Evolutionary conservation across 768 basidiomycete species (phyloP).

Genomic region (Cyclocybe aegerita): DNA sequence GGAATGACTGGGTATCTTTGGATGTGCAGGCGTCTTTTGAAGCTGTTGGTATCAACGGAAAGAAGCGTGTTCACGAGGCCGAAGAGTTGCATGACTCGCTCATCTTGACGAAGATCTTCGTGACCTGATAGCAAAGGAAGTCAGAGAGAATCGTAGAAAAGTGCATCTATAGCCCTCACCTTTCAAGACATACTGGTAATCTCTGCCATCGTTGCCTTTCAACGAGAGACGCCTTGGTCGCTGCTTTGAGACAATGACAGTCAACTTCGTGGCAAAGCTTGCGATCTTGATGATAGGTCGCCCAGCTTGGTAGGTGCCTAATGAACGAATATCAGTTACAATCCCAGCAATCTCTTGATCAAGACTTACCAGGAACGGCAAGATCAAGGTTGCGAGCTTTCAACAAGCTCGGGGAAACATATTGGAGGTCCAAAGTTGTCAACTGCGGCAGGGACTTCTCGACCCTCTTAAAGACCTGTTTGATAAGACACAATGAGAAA

Average conservation of each 20-base stretch:
- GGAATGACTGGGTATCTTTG: conserved; percentile 93
- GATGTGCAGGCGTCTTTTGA: conserved; percentile 94
- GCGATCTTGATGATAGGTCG: conserved; percentile 78
- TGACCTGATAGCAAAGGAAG: conserved; percentile 60
- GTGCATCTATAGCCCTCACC: conserved; percentile 40
- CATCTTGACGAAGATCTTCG: conserved; percentile 98
- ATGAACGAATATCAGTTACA: background rate
- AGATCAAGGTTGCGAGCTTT: conserved; percentile 88
- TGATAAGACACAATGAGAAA: background rate
- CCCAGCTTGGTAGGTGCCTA: conserved; percentile 92
- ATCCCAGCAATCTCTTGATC: background rate
- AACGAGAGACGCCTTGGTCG: conserved; percentile 86
- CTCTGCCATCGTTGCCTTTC: conserved; percentile 88
- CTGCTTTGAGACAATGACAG: conserved; percentile 96
- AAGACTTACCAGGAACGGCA: conserved; percentile 83
- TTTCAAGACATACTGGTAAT: conserved; percentile 91
- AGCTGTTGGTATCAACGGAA: conserved; percentile 89
- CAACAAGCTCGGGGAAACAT: conserved; percentile 90
- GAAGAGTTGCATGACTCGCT: conserved; percentile 98
- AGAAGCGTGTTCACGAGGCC: conserved; percentile 95
- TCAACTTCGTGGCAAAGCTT: conserved; percentile 85
- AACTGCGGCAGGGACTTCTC: conserved; percentile 91
- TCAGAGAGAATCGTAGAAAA: background rate
- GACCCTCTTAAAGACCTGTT: conserved; percentile 91
- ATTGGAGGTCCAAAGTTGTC: conserved; percentile 91